Evolutionary conservation across 805 yeast species (phyloP).

Genomic region (Naumovozyma castellii): DNA sequence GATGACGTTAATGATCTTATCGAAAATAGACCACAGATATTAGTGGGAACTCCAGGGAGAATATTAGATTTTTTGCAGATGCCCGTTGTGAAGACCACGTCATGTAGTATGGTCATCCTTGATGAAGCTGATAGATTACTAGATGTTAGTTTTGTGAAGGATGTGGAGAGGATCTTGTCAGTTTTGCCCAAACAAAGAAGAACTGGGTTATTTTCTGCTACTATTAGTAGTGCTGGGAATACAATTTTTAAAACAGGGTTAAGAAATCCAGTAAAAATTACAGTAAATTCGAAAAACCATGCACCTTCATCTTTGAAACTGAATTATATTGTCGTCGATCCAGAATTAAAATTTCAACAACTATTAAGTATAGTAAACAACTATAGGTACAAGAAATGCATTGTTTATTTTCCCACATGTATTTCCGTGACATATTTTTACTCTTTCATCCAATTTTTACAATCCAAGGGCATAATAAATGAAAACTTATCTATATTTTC

Average conservation of each 20-base stretch:
- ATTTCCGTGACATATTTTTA: slow-evolving; percentile 72
- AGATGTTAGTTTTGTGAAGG: slow-evolving; percentile 65
- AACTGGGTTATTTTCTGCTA: slow-evolving; percentile 90
- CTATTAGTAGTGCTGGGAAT: slow-evolving; percentile 72
- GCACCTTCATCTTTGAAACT: slow-evolving; percentile 59
- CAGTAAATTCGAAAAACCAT: slow-evolving; percentile 50
- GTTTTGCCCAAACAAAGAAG: slow-evolving; percentile 82
- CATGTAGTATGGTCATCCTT: slow-evolving; percentile 64
- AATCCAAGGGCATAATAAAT: slow-evolving; percentile 7
- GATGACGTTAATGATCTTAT: slow-evolving; percentile 61
- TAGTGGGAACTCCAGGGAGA: slow-evolving; percentile 92
- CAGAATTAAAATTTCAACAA: slow-evolving; percentile 51
- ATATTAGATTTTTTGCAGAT: slow-evolving; percentile 57
- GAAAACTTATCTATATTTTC: slow-evolving; percentile 47
- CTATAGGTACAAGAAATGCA: slow-evolving; percentile 62
- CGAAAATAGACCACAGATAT: slow-evolving; percentile 52
- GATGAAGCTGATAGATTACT: slow-evolving; percentile 91
- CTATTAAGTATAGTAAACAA: slow-evolving; percentile 45
- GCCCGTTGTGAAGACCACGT: slow-evolving; percentile 48
- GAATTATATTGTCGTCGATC: slow-evolving; percentile 48
- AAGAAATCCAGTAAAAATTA: slow-evolving; percentile 83
- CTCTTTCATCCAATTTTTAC: slow-evolving; percentile 39
- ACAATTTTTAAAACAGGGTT: slow-evolving; percentile 79
- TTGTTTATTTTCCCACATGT: slow-evolving; percentile 91
- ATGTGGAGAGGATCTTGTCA: slow-evolving; percentile 57